phyloP scores from a whole-genome alignment of 2,329 filamentous ascomycete species.

The Calonectria montana region DNA sequence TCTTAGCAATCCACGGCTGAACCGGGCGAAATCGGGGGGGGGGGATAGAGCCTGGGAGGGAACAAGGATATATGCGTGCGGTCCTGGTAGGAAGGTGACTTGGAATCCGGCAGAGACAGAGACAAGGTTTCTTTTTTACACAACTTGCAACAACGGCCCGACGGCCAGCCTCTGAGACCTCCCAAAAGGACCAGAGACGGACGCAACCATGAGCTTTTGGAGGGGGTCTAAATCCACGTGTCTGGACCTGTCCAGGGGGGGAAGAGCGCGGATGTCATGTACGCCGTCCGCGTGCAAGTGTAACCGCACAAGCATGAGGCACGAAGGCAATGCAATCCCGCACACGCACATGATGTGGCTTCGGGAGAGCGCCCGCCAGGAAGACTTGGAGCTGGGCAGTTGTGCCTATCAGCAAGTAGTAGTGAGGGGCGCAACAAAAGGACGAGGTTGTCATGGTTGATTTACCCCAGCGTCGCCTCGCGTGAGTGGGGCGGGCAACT shows the following conservation, averaged over 20 bases:
- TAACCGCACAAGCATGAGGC: not conserved
- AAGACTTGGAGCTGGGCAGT: not conserved
- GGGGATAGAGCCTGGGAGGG: not conserved
- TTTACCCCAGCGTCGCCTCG: not conserved
- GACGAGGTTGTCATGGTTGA: no score
- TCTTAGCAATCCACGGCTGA: not conserved
- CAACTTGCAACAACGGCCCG: not conserved
- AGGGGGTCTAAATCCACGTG: not conserved
- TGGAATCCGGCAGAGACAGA: not conserved
- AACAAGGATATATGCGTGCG: not conserved
- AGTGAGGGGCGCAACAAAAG: not conserved
- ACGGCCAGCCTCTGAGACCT: not conserved
- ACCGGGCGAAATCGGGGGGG: slow-evolving; percentile 11
- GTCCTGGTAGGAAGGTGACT: not conserved
- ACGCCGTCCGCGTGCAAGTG: not conserved
- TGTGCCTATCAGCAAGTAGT: slow-evolving; percentile 5
- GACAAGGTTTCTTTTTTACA: not conserved
- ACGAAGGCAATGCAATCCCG: not conserved
- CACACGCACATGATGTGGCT: slow-evolving; percentile 16
- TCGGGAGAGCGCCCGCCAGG: slow-evolving; percentile 10
- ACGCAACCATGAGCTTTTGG: not conserved
- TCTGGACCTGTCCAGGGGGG: not conserved
- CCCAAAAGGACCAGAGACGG: not conserved
- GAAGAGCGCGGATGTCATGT: not conserved
- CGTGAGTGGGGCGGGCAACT: not conserved